Base-by-base conservation (phyloP, 1,284 basidiomycete species). In the Malassezia pachydermatis region DNA sequence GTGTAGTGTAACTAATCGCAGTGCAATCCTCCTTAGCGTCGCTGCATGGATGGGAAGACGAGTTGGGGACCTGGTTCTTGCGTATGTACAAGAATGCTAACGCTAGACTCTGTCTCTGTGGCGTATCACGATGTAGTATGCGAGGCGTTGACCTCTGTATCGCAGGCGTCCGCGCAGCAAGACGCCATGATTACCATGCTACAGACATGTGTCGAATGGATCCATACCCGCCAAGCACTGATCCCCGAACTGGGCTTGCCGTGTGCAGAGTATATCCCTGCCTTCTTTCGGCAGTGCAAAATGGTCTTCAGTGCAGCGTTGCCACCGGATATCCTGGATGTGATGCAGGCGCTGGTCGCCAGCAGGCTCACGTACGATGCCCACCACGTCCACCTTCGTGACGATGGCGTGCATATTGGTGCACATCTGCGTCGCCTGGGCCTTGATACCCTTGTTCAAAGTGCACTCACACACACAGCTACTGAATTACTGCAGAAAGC, bases 371-470 rank as follows among this genome's bases (percentile, higher is more conserved):
- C 24, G n/a, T 20, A 14, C 5, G 28, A 19, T 16, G 19, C 22
- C 14, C 20, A 14, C 13, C 7, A 6, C n/a, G 6, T 41, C 17
- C 8, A 19, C 4, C 23, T 24, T 9, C 44, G 47, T 9, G 25
- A 33, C 2, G 19, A 22, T 4, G 25, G 44, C 17, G 33, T 42
- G 14, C 50, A 47, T 7, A 45, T 52, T 5, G 36, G 29, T 8
- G 44, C 50, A n/a, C 44, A 52, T 35, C 39, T 52, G 33, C 44
- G 50, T 10, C 27, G 23, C 14, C 44, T 52, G 3, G 50, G 50
- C 13, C 41, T 52, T 13, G 44, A 40, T 25, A 25, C 36, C 22
- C 33, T 46, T 17, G 40, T 52, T 3, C 50, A 52, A 22, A 34
- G 50, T 23, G 35, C 46, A 4, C 19, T 47, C 1, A 43, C 40